phyloP scores from a whole-genome alignment of 2,329 filamentous ascomycete genomes.

The Rutstroemia sp. region DNA sequence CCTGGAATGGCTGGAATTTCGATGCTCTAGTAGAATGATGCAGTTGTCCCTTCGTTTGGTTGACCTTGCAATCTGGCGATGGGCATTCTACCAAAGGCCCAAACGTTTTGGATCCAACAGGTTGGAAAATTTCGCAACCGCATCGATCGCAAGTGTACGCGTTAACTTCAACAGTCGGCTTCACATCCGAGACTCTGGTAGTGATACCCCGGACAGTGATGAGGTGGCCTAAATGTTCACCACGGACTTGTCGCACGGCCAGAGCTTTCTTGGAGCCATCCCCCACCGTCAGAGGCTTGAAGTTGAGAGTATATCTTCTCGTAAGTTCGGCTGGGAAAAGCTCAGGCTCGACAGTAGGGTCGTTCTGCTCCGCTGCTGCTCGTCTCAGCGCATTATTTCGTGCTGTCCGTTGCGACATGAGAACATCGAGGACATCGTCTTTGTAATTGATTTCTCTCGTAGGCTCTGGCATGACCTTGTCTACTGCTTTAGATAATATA shows the following conservation, averaged over 20 bases:
- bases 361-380: constrained; percentile 56
- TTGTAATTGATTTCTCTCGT: constrained; percentile 82
- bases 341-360: constrained; percentile 56
- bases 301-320: constrained; percentile 88
- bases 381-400: constrained; percentile 72
- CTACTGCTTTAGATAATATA: constrained; percentile 78
- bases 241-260: constrained; percentile 88
- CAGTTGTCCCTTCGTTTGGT: constrained; percentile 88
- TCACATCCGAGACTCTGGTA: constrained; percentile 93
- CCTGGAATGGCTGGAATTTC: constrained; percentile 95
- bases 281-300: constrained; percentile 75
- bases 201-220: constrained; percentile 94
- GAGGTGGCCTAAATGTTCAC: constrained; percentile 84
- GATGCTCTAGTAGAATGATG: constrained; percentile 93
- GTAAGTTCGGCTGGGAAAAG: constrained; percentile 90
- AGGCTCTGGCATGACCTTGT: constrained; percentile 75
- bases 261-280: constrained; percentile 59
- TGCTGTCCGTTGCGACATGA: constrained; percentile 85
- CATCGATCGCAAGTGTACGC: constrained; percentile 97
- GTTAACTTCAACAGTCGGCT: constrained; percentile 94
- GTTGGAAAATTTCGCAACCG: constrained; percentile 96
- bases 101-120: constrained; percentile 84
- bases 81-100: constrained; percentile 80
- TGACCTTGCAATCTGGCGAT: constrained; percentile 80
- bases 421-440: constrained; percentile 92